Conservation (phyloP, 345 rosid genomes). For the Carallia brachiata region DNA sequence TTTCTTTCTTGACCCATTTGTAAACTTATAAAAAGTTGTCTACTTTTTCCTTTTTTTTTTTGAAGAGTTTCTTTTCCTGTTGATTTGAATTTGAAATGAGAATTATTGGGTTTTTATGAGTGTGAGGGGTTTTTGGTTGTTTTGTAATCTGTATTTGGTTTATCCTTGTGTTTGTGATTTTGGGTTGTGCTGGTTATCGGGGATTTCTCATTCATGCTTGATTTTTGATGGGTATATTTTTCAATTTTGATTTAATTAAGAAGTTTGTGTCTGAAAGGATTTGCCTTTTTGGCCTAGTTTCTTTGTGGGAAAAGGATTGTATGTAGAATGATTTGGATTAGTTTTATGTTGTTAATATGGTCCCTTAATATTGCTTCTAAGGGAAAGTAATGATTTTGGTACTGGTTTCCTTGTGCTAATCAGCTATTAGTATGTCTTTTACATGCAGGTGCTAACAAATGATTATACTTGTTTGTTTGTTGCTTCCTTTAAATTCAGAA, state of each 20-base stretch:
- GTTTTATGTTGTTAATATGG: neutral
- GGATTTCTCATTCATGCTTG: neutral
- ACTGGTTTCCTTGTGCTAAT: neutral
- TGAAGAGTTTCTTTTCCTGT: no score
- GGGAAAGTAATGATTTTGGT: conserved; percentile 10
- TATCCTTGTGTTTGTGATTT: neutral
- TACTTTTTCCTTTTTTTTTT: neutral
- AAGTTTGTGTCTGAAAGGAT: neutral
- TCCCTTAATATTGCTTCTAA: neutral
- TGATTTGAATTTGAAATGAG: no score
- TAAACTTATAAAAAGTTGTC: neutral
- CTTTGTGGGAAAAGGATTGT: conserved; percentile 4
- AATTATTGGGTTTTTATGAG: no score
- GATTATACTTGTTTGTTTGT: conserved; percentile 15
- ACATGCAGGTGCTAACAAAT: conserved; percentile 8
- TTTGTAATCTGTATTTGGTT: neutral
- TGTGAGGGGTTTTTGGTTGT: neutral
- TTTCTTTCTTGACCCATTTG: neutral
- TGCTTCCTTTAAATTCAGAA: neutral
- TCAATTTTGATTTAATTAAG: neutral
- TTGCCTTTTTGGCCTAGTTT: conserved; percentile 16
- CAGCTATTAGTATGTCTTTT: conserved; percentile 7
- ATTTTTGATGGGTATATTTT: neutral
- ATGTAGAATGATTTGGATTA: neutral
- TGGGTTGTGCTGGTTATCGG: neutral